Percentiles rank a stretch among this genome's conserved stretches.
Evolutionary conservation across 1,139 yeast species (phyloP).

Genomic region (Kodamaea plutei): DNA sequence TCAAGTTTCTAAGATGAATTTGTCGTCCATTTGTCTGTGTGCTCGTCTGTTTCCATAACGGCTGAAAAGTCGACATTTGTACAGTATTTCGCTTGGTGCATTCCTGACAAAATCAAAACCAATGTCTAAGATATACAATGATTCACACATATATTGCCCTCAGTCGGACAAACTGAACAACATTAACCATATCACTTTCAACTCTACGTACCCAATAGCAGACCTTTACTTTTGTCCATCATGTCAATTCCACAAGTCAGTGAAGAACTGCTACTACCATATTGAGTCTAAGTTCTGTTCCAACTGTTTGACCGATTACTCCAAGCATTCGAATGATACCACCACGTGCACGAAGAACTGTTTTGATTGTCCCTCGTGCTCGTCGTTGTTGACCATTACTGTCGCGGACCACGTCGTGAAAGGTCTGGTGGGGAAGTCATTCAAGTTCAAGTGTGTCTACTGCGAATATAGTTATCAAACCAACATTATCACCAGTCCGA

Average conservation of each 20-base stretch:
- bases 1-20: no score
- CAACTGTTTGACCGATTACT: conserved; percentile 34
- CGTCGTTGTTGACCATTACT: conserved; percentile 23
- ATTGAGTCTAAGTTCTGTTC: conserved; percentile 32
- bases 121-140: conserved; percentile 21
- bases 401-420: conserved; percentile 19
- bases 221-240: conserved; percentile 36
- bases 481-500: conserved; percentile 30
- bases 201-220: conserved; percentile 12
- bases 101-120: no score
- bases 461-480: conserved; percentile 31
- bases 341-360: conserved; percentile 34
- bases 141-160: conserved; percentile 20
- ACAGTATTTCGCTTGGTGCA: no score
- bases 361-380: conserved; percentile 38
- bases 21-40: no score
- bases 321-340: conserved; percentile 17
- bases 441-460: conserved; percentile 29
- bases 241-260: conserved; percentile 31
- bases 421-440: conserved; percentile 28
- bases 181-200: conserved; percentile 9
- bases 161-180: conserved; percentile 8
- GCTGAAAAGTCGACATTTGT: no score
- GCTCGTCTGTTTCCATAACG: no score
- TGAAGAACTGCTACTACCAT: conserved; percentile 22